Evolutionary conservation across 2,329 filamentous ascomycete genomes (phyloP).

Genomic region (Nannizziopsis barbatae): DNA sequence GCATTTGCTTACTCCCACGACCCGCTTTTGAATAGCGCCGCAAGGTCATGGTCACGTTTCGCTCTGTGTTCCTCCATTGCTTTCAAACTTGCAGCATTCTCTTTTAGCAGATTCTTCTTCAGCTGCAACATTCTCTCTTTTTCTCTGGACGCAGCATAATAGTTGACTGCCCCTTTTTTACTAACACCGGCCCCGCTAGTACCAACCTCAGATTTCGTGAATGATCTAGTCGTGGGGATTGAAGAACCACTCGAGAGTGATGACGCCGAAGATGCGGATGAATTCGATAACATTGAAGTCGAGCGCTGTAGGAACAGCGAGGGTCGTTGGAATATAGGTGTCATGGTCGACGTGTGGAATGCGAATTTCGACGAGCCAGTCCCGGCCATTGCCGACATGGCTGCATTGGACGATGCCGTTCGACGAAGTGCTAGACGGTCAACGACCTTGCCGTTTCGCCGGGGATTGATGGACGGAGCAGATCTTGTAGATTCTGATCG

Average conservation of each 20-base stretch:
- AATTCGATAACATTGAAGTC: constrained; percentile 23
- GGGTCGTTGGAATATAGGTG: constrained; percentile 6
- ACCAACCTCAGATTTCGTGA: constrained; percentile 20
- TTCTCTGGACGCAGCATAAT: constrained; percentile 45
- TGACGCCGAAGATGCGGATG: constrained; percentile 10
- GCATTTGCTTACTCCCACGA: neutral
- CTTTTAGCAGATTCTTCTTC: constrained; percentile 39
- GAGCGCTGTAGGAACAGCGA: constrained; percentile 19
- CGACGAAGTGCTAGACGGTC: constrained; percentile 36
- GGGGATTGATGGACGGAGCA: constrained; percentile 26
- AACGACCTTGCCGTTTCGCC: constrained; percentile 34
- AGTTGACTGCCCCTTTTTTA: constrained; percentile 52
- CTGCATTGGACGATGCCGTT: constrained; percentile 36
- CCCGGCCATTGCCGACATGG: constrained; percentile 19
- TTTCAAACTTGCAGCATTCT: neutral
- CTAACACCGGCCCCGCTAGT: constrained; percentile 31
- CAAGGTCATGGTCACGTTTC: constrained; percentile 27
- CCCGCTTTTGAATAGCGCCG: constrained; percentile 27
- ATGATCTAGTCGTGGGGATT: constrained; percentile 22
- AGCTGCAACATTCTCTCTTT: constrained; percentile 48
- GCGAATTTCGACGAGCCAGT: constrained; percentile 3
- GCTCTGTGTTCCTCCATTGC: constrained; percentile 19
- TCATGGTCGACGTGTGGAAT: constrained; percentile 7
- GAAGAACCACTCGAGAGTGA: constrained; percentile 15
- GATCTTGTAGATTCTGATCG: constrained; percentile 13